These are phyloP conservation scores for Didymella segeticola DNA, from an alignment of 2,329 filamentous ascomycete genomes.

Conservation along the genomic window DNA sequence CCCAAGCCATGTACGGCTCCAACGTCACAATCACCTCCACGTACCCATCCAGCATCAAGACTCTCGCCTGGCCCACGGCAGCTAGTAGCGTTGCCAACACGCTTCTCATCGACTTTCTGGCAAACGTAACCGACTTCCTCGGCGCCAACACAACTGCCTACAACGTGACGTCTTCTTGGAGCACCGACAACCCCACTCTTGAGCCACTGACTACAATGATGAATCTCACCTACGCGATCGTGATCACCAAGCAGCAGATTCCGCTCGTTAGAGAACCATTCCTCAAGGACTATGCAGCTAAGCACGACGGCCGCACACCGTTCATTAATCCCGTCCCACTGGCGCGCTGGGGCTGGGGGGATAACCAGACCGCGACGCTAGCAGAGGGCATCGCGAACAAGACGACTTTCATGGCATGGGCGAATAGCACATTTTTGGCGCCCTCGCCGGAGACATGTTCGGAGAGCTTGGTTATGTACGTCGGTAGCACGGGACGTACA, in stretches of 20 bases:
- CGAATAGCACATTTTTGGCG: conserved; percentile 55
- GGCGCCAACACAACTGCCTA: conserved; percentile 46
- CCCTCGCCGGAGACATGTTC: conserved; percentile 56
- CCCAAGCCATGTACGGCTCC: conserved; percentile 53
- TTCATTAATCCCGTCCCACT: conserved; percentile 60
- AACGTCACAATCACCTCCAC: conserved; percentile 53
- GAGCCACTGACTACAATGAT: conserved; percentile 48
- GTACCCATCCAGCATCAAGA: conserved; percentile 54
- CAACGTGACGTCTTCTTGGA: conserved; percentile 48
- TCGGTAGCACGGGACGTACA: conserved; percentile 47
- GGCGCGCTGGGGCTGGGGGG: conserved; percentile 57
- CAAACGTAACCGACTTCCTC: conserved; percentile 53
- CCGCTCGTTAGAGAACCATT: conserved; percentile 57
- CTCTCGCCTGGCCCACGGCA: conserved; percentile 51
- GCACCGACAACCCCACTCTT: conserved; percentile 40
- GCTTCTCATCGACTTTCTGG: conserved; percentile 53
- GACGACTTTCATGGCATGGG: conserved; percentile 58
- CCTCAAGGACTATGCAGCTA: conserved; percentile 57
- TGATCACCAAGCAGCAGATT: conserved; percentile 58
- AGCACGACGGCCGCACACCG: conserved; percentile 54
- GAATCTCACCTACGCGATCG: conserved; percentile 54
- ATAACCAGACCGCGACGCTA: conserved; percentile 47
- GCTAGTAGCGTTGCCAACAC: conserved; percentile 42
- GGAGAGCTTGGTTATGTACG: conserved; percentile 58
- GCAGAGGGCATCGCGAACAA: conserved; percentile 58